Base-by-base conservation (phyloP, 2,329 filamentous ascomycete genomes). In the Fusarium sambucinum region DNA sequence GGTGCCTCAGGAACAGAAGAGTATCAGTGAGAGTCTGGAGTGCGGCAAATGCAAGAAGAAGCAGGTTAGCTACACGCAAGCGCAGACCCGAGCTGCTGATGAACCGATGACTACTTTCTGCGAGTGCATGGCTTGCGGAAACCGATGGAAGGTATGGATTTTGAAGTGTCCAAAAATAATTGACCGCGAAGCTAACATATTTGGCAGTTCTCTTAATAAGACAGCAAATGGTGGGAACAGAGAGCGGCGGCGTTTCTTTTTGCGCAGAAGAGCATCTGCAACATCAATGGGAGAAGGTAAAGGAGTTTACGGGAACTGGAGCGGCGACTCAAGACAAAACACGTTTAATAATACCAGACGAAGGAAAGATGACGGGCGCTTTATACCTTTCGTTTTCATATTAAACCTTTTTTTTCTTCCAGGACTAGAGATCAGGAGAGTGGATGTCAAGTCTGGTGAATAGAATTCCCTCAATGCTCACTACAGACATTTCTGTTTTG, bases 11-110 rank as follows among this genome's bases (percentile, higher is more conserved):
- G 92, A 89, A 19, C 91, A 97, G 81, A 96, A 94, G 86, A 94
- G 91, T 77, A 93, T 97, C 81, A 94, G 90, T 77, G 91, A 92
- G 77, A 92, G 90, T 59, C 86, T 98, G 75, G 90, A 93, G 80
- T 99, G 96, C 82, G 89, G 93, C 76, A 94, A 94, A 80, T 99
- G 96, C 82, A 92, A 92, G 74, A 87, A 97, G 86, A 94, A 92
- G 84, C 94, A 93, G 85, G 96, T 98, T 77, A 94, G 91, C 80
- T 99, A 99, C 81, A 93, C 89, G 48, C 96, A 99, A 82, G 96
- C 96, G 6, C 96, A 99, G 85, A 99, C 96, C 17, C 87, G 96
- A 69, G 92, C 89, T 82, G 96, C 96, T 70, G 96, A 99, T 87
- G 96, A 98, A 82, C 95, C 95, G 71, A 92, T 92, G 89, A 92